Base-by-base conservation (phyloP, 352 stramenopile species). In the Globisporangium paroecandrum region DNA sequence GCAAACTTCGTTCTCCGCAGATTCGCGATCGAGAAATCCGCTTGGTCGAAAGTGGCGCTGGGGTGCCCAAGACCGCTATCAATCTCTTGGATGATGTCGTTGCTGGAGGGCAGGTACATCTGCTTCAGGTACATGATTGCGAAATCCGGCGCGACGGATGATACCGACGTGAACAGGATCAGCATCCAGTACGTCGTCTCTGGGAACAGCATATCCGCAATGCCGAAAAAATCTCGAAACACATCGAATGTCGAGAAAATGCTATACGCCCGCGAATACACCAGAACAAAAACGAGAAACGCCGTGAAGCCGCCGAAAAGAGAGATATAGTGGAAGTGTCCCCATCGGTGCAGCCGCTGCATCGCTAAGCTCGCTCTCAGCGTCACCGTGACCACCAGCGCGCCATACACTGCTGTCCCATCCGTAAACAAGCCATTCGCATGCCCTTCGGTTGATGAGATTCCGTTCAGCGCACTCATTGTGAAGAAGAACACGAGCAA, bases 71-170 rank as follows among this genome's bases (percentile, higher is more conserved):
- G 46, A 0, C 85, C 82, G 20, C 79, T 89, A 49, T 95, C 87
- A 61, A 95, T 95, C 46, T 95, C 87, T 36, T 89, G 71, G 36
- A 95, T 94, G 47, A 95, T 95, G 34, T 91, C 85, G 63, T 88
- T 87, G 62, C 87, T 92, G 1, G 85, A 89, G 4, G 88, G 86
- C 55, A 95, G 67, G 34, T 94, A 94, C 86, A 94, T 95, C 64
- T 91, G 82, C 59, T 81, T 84, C 36, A 95, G 36, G 65, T 94
- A 95, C 70, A 88, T 81, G 53, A 89, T 71, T 6, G 82, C 78
- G 36, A 91, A 58, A 60, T 95, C 85, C 4, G 86, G 73, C 20
- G 70, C 77, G 15, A 95, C 70, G 20, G 81, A 91, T 1, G 83
- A 69, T 8, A 94, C 69, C 0, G 82, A 79, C 2, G 85, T 83